A percentile compares a stretch with the other conserved stretches of the same genome.
Conservation (phyloP, 169 alveolate genomes). For the Cryptosporidium ubiquitum region DNA sequence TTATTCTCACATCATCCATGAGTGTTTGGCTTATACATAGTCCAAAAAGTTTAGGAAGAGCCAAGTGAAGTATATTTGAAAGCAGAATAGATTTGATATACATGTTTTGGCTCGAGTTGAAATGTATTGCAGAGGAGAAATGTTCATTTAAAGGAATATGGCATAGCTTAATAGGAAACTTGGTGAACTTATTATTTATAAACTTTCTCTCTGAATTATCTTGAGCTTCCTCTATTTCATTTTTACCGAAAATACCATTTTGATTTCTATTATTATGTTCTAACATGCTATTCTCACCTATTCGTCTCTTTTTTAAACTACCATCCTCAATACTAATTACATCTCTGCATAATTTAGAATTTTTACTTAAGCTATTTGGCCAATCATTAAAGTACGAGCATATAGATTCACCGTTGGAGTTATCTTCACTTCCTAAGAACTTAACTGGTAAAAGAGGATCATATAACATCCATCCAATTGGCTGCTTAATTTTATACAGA, state of each 20-base stretch:
- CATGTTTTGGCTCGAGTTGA: constrained; percentile 3
- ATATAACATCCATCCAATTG: constrained; percentile 68
- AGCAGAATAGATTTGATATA: constrained; percentile 8
- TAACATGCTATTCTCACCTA: neutral
- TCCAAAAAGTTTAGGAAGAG: constrained; percentile 2
- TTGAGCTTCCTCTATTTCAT: neutral
- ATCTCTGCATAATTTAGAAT: neutral
- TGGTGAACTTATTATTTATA: neutral
- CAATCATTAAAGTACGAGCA: neutral
- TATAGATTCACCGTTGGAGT: neutral
- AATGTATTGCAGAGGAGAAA: constrained; percentile 1
- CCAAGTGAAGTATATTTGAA: constrained; percentile 22
- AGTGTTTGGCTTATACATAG: neutral
- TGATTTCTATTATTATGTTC: neutral
- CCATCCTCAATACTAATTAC: neutral
- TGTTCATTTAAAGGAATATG: constrained; percentile 1
- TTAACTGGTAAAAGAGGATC: constrained; percentile 43
- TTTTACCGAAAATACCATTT: neutral
- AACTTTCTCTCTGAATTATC: neutral
- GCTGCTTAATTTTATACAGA: constrained; percentile 42
- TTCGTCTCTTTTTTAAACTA: neutral
- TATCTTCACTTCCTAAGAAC: neutral
- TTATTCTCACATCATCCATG: constrained; percentile 4
- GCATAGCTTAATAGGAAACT: constrained; percentile 37
- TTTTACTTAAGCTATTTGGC: neutral